A percentile compares a stretch with the other conserved stretches of the same genome.
These are phyloP conservation scores for Aspergillus wentii DNA, from an alignment of 495 filamentous ascomycete genomes.

Conservation along the genomic window DNA sequence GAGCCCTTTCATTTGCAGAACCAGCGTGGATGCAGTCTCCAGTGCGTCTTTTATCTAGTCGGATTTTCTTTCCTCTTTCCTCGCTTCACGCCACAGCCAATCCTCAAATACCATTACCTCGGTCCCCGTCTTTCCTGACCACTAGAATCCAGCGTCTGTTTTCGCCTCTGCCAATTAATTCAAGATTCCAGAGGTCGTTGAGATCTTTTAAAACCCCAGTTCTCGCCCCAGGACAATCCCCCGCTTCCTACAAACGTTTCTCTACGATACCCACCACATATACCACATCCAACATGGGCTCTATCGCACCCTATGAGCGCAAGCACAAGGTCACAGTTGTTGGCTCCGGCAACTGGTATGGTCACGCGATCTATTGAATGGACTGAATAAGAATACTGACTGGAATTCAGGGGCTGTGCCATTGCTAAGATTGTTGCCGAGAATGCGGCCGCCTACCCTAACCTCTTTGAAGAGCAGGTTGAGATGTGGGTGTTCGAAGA, in stretches of 20 bases:
- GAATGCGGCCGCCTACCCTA: conserved; percentile 70
- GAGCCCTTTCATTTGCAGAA: conserved; percentile 2
- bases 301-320: conserved; percentile 42
- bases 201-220: conserved; percentile 1
- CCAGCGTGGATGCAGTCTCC: conserved; percentile 16
- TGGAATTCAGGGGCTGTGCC: conserved; percentile 76
- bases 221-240: conserved; percentile 9
- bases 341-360: conserved; percentile 94
- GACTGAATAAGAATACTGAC: background rate
- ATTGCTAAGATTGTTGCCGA: conserved; percentile 97
- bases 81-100: background rate
- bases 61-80: conserved; percentile 3
- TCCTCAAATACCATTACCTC: background rate
- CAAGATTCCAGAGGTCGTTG: too few species aligned
- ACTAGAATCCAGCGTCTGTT: conserved; percentile 2
- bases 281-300: conserved; percentile 30
- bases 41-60: conserved; percentile 11
- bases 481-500: conserved; percentile 99
- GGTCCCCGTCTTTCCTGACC: conserved; percentile 4
- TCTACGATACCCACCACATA: conserved; percentile 1
- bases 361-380: too few species aligned
- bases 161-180: conserved; percentile 1
- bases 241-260: conserved; percentile 9
- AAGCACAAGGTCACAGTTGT: conserved; percentile 95
- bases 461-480: conserved; percentile 80